Base-by-base conservation (phyloP, 2,329 filamentous ascomycete genomes). In the Aspergillus luchuensis region DNA sequence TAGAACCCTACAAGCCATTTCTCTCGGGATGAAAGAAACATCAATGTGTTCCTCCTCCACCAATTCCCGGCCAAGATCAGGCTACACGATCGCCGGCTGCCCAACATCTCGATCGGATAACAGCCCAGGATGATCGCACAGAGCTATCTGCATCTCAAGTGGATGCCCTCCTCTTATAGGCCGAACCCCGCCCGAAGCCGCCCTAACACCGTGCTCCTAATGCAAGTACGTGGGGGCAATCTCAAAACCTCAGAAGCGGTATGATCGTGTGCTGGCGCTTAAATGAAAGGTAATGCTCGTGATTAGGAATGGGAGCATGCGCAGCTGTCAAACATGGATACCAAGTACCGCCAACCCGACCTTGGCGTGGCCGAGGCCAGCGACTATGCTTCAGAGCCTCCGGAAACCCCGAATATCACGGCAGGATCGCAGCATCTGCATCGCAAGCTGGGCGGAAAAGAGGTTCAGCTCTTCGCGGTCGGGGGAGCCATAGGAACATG, bases 401-500 rank as follows among this genome's bases (percentile, higher is more conserved):
- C 45, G 10, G 39, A 21, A 11, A 33, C 2, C n/a, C 53, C 10
- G 11, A 17, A 50, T 7, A 58, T 62, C 15, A 60, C 60, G 0
- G 50, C 64, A 2, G 62, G 63, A 15, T 66, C 64, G 23, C 64
- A 66, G 52, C 55, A 66, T 33, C 67, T 76, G 5, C 72, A 76
- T 54, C 69, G 74, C 4, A 72, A 70, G 55, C 61, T 76, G 11
- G 59, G 69, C 33, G 70, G 72, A 10, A 71, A 69, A 51, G 71
- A 75, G 52, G 67, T 76, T 8, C 74, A 76, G 57, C 66, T 76
- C 1, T 69, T 73, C 61, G 74, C 73, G 2, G 70, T 75, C 15
- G 73, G 72, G 17, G 72, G 73, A 30, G 71, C 73, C 8, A 75
- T 74, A 56, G 72, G 73, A 21, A 74, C 72, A n/a, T 71, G 72